Conservation (phyloP, 2,329 filamentous ascomycete genomes). For the Huntiella omanensis region DNA sequence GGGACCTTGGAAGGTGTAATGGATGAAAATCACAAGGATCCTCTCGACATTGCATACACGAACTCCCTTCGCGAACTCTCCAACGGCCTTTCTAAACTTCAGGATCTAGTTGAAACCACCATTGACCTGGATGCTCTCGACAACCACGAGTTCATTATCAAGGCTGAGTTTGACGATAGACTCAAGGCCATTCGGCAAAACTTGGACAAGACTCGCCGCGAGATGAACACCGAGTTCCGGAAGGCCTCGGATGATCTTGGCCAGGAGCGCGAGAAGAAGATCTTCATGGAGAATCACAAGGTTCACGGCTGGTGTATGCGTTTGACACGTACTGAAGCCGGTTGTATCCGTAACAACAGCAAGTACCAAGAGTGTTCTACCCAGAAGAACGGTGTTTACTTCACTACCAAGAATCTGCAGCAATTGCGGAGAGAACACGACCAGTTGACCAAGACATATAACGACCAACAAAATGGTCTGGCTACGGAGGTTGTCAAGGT, state of each 20-base stretch:
- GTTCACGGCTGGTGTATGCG: constrained; percentile 95
- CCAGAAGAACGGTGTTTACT: constrained; percentile 97
- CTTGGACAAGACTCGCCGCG: constrained; percentile 62
- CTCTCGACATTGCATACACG: constrained; percentile 74
- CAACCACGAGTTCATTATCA: constrained; percentile 97
- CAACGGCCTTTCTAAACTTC: constrained; percentile 64
- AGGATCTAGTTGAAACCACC: constrained; percentile 97
- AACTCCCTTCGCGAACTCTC: constrained; percentile 59
- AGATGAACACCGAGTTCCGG: constrained; percentile 69
- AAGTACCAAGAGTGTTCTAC: constrained; percentile 90
- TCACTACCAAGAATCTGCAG: constrained; percentile 71
- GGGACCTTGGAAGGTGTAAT: constrained; percentile 80
- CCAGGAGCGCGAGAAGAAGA: constrained; percentile 94
- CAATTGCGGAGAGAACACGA: constrained; percentile 77
- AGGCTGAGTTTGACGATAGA: constrained; percentile 87
- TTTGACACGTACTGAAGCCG: constrained; percentile 74
- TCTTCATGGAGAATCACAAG: constrained; percentile 91
- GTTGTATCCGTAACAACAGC: constrained; percentile 80
- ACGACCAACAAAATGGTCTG: constrained; percentile 76
- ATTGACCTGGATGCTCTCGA: constrained; percentile 91
- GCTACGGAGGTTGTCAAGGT: constrained; percentile 87
- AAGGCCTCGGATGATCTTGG: constrained; percentile 62
- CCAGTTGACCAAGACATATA: constrained; percentile 85
- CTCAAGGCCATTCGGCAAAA: constrained; percentile 78
- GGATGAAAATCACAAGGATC: constrained; percentile 81